Evolutionary conservation across 306 rosid genomes (phyloP).

Genomic region (Quercus ilex): DNA sequence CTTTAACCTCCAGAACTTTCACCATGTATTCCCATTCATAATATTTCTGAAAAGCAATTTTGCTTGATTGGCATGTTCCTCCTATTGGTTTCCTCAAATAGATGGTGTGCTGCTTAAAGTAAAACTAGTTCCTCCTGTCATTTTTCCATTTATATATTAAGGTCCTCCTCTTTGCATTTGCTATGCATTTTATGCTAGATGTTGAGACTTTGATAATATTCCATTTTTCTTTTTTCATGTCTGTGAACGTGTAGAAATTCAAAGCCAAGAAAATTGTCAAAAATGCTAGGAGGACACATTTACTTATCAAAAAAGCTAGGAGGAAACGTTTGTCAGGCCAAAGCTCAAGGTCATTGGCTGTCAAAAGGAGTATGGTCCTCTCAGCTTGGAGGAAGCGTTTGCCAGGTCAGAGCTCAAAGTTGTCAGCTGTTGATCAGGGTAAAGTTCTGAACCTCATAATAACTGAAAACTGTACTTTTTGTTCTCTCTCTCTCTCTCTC

Average conservation of each 20-base stretch:
- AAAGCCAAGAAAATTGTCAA: not conserved
- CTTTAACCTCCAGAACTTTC: not conserved
- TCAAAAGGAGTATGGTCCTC: not conserved
- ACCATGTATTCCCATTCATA: not conserved
- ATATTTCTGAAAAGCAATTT: not conserved
- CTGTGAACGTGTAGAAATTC: not conserved
- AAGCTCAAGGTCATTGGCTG: not conserved
- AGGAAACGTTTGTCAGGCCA: not conserved
- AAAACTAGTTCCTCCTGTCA: not conserved
- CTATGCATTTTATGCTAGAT: not conserved
- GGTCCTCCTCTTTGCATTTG: not conserved
- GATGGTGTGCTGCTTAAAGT: not conserved
- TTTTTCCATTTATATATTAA: not conserved
- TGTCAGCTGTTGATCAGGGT: not conserved
- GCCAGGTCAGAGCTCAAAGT: slow-evolving; percentile 3
- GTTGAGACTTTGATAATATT: not conserved
- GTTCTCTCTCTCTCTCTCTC: not conserved
- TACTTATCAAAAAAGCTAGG: not conserved
- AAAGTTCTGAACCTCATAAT: not conserved
- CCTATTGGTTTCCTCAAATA: not conserved
- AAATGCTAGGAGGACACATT: not conserved
- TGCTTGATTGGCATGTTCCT: not conserved
- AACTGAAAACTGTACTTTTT: not conserved
- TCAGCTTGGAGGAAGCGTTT: not conserved
- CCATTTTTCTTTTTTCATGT: not conserved